Base-by-base conservation (phyloP, 2,329 filamentous ascomycete species). In the Sclerotinia sclerotiorum region DNA sequence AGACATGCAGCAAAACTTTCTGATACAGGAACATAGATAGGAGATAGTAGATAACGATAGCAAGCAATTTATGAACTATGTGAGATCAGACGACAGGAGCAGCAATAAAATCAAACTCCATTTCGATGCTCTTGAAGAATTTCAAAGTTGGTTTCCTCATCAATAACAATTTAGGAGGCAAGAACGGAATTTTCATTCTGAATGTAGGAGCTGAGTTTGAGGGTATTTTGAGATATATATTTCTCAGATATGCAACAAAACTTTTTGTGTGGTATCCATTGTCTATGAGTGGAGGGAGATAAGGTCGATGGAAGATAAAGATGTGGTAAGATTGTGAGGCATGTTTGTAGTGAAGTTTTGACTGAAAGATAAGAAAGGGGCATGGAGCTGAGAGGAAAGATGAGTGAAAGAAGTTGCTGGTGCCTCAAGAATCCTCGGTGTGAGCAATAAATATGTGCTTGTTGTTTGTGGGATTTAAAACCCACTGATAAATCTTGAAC, bases 401-500 rank as follows among this genome's bases (percentile, higher is more conserved):
- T 29, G 39, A 44, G n/a, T 58, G 13, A 13, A 7, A 21, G 5
- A 17, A 27, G 39, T 17, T 24, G 15, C 5, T 27, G 10, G 15
- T 42, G 44, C 5, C 13, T 51, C 10, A 2, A 42, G 24, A 1
- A n/a, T 39, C 1, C 7, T 46, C 7, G 3, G 2, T 60, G 13
- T 60, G 19, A 8, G 10, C 4, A 21, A 19, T 1, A 8, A 21
- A 19, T 1, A 8, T 46, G 4, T 46, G 17, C 13, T 27, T 57
- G 32, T 2, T 19, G 17, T 1, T 4, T 27, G 3, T 19, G 8
- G 3, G 5, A 46, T 6, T 8, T 1, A 27, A 1, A 15, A 46
- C 19, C 1, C 1, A n/a, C 11, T 29, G 4, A 21, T 4, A 0
- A 0, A 58, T 5, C 2, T 8, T 29, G 5, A 1, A 29, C 3